phyloP scores from a whole-genome alignment of 495 filamentous ascomycete genomes.

The Lepraria neglecta region DNA sequence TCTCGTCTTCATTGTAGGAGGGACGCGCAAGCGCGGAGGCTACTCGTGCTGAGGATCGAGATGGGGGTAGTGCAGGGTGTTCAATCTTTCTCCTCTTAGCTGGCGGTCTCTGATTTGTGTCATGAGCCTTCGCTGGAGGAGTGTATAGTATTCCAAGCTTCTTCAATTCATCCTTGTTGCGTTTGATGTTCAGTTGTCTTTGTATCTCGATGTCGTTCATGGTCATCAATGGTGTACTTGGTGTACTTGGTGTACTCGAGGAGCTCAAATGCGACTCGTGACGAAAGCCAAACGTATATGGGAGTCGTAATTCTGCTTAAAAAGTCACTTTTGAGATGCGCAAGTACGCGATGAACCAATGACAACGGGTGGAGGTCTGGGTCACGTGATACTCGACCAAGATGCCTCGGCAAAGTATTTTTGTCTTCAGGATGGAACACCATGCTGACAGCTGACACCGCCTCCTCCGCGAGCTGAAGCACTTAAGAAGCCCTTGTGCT shows the following conservation, averaged over 20 bases:
- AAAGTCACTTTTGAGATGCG: no score
- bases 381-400: neutral
- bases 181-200: conserved; percentile 26
- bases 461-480: neutral
- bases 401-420: neutral
- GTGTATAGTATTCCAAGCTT: conserved; percentile 32
- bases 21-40: conserved; percentile 27
- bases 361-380: no score
- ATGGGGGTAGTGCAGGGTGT: conserved; percentile 22
- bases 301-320: no score
- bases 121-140: conserved; percentile 10
- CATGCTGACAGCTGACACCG: conserved; percentile 1
- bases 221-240: neutral
- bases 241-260: no score
- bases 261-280: no score
- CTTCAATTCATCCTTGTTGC: conserved; percentile 25
- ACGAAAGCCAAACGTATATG: no score
- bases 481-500: neutral
- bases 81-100: conserved; percentile 29
- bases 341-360: no score
- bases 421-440: neutral
- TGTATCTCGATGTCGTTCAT: conserved; percentile 25
- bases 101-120: neutral
- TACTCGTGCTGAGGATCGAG: conserved; percentile 36
- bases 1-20: conserved; percentile 28